Conservation (phyloP, 768 basidiomycete species). For the Tylopilus rubrobrunneus region DNA sequence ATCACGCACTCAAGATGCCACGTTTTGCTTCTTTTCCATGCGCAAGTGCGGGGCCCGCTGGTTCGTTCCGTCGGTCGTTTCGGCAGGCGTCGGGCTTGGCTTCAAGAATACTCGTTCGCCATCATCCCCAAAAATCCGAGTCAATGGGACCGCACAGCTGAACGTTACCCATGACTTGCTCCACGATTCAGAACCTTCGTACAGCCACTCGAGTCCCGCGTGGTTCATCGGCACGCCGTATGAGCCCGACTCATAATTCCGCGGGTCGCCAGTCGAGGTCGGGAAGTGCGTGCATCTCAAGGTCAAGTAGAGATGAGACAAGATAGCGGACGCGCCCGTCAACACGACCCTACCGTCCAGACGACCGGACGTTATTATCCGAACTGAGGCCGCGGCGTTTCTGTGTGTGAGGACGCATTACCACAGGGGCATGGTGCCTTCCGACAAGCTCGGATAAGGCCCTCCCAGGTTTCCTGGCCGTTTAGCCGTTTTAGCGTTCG, state of each 20-base stretch:
- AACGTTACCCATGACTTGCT: neutral
- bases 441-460: neutral
- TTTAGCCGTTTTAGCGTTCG: neutral
- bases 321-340: neutral
- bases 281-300: neutral
- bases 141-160: neutral
- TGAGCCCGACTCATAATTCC: conserved; percentile 1
- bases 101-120: no score
- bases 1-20: neutral
- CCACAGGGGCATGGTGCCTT: neutral
- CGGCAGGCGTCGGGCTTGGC: neutral
- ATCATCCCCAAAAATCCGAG: neutral
- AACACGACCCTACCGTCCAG: neutral
- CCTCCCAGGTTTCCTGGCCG: neutral
- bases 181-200: neutral
- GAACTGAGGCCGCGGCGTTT: neutral
- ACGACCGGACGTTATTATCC: neutral
- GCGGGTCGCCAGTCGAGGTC: neutral
- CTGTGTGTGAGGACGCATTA: neutral
- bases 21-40: neutral
- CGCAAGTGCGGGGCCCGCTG: neutral
- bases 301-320: neutral
- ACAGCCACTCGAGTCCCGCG: neutral
- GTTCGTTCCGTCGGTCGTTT: neutral
- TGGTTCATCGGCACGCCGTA: neutral